Evolutionary conservation across 169 alveolate species (phyloP), one percentile per base, ranked within the genome.

Genomic region (Plasmodium cynomolgi): DNA sequence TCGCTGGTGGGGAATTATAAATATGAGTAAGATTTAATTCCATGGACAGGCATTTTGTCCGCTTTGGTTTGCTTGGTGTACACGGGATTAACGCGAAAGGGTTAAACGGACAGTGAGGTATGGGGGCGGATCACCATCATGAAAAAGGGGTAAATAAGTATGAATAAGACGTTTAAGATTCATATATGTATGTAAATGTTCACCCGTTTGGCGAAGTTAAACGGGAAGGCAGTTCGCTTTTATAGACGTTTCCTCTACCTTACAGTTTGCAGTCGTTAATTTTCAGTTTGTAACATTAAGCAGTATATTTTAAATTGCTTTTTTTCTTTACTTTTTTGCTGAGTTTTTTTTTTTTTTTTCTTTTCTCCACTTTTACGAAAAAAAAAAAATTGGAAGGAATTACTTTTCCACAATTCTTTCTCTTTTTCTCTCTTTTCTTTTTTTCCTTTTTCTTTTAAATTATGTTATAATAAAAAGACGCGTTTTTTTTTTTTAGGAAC

Each of bases 401-500:
- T 47, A 47, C n/a, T 50, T 50, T 50, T 50, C 62, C 23, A 50
- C 5, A 50, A 50, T 50, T 50, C 77, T 4, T 68, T 20, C n/a
- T 68, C n/a, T 29, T 29, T 44, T 44, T 68, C 39, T 68, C 15
- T 68, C 37, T 62, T 62, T 62, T n/a, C 17, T 62, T 62, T 62
- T 62, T 62, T 20, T 2, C 34, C n/a, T 68, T 23, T 68, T 23
- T 29, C 15, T 68, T 62, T 62, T 20, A 62, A 62, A 62, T 62
- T 62, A 62, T 26, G 77, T 20, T 62, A 26, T 62, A 62, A 62
- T 62, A 62, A 62, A 62, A 62, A 62, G 77, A 62, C 77, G 77
- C 77, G 77, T 62, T 62, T 62, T 20, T 20, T 26, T 62, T 62
- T 62, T 11, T 62, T 62, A 47, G 13, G 20, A 47, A 47, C 58